These are phyloP conservation scores for Xylaria sp. DNA, from an alignment of 2,329 filamentous ascomycete genomes.

Conservation along the genomic window DNA sequence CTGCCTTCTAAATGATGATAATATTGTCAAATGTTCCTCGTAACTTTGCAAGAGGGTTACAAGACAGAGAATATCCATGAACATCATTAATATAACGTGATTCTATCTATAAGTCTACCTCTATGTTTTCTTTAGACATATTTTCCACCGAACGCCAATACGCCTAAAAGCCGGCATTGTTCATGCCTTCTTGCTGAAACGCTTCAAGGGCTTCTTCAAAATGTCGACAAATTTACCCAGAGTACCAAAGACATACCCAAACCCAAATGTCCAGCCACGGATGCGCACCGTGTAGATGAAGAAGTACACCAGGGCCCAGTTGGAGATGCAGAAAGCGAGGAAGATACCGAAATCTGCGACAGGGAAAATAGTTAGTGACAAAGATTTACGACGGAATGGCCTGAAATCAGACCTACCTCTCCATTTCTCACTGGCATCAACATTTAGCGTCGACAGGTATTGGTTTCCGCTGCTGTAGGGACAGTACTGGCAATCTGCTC, in stretches of 20 bases:
- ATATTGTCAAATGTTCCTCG: no score
- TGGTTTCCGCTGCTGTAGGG: constrained; percentile 66
- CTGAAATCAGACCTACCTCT: constrained; percentile 54
- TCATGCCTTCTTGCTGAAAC: constrained; percentile 19
- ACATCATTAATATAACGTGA: not conserved
- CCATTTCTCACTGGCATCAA: constrained; percentile 71
- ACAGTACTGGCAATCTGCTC: constrained; percentile 73
- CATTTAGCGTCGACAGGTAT: constrained; percentile 69
- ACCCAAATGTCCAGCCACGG: constrained; percentile 75
- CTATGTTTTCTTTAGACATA: not conserved
- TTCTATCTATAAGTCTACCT: not conserved
- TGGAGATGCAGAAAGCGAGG: constrained; percentile 74
- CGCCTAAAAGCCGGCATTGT: not conserved
- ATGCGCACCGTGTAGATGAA: constrained; percentile 80
- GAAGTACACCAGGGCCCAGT: constrained; percentile 78
- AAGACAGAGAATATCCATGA: not conserved
- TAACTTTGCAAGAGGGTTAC: not conserved
- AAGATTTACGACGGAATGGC: not conserved
- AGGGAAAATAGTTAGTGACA: constrained; percentile 7
- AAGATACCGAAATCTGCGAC: constrained; percentile 73
- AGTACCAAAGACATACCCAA: constrained; percentile 63
- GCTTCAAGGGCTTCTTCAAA: constrained; percentile 49
- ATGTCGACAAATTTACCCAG: constrained; percentile 44
- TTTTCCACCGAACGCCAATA: not conserved
- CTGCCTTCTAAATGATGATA: not conserved